Base-by-base conservation (phyloP, 2,329 filamentous ascomycete genomes). In the Aspergillus sp. region DNA sequence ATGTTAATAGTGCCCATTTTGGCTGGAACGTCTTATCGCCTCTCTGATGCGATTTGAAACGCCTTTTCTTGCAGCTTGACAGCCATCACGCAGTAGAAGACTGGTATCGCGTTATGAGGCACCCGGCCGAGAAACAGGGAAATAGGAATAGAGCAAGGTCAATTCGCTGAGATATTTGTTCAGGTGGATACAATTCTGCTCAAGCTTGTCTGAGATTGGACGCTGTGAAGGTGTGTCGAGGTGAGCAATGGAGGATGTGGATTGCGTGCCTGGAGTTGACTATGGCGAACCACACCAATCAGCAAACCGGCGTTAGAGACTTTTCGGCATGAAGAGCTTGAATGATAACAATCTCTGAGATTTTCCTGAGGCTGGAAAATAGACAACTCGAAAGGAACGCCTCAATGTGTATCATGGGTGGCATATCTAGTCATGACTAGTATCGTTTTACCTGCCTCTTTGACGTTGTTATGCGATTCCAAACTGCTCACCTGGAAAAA, bases 81-180 rank as follows among this genome's bases (percentile, higher is more conserved):
- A 44, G 42, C 24, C 44, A 53, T 59, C 53, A 59, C 57, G 57
- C 43, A 59, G 53, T 53, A 30, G 36, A 20, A 41, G 22, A 50
- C 39, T 32, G 48, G 55, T 56, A 59, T 56, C 54, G 43, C 57
- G 57, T 53, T 59, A 59, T 59, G 39, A 42, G 47, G 48, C 30
- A 47, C 41, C 53, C 57, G 57, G 57, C 52, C 44, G 57, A 47
- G 48, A 55, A 53, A 48, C 43, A 42, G 15, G 41, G 26, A 56
- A 49, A 36, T 6, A 12, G 45, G 55, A 26, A 58, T 24, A 51
- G 22, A n/a, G 13, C 38, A 32, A 49, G 26, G 11, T 48, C 24
- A 42, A 47, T 52, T 50, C 24, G 48, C 48, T 30, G 30, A 38
- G 41, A 45, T 51, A 34, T 45, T 17, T 17, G 20, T 22, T 38